Conservation (phyloP, 495 filamentous ascomycete species). For the Penicillium salamii region DNA sequence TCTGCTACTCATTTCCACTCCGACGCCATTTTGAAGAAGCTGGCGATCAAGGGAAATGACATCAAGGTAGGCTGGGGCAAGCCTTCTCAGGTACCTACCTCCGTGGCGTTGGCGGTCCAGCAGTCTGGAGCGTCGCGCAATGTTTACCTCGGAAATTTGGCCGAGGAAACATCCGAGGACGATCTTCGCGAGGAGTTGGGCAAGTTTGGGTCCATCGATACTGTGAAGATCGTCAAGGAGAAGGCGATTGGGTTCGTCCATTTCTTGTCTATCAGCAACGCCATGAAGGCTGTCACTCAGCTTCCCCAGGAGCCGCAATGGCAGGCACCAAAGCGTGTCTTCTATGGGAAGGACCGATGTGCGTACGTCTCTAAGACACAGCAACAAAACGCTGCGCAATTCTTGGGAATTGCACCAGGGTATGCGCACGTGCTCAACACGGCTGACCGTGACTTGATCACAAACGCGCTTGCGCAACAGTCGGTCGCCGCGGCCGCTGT, state of each 20-base stretch:
- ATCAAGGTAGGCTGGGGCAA: slow-evolving; percentile 99
- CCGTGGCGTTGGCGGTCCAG: slow-evolving; percentile 92
- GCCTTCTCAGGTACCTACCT: slow-evolving; percentile 95
- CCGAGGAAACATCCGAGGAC: slow-evolving; percentile 86
- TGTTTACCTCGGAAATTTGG: slow-evolving; percentile 92
- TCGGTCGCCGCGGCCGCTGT: slow-evolving; percentile 96
- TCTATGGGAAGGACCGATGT: slow-evolving; percentile 97
- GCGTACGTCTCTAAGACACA: slow-evolving; percentile 99
- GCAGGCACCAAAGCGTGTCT: slow-evolving; percentile 92
- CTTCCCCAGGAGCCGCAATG: slow-evolving; percentile 95
- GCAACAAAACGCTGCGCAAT: slow-evolving; percentile 98
- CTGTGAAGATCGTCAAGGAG: slow-evolving; percentile 95
- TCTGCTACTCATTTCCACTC: slow-evolving; percentile 99
- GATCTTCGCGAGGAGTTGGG: slow-evolving; percentile 92
- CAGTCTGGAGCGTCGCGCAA: slow-evolving; percentile 98
- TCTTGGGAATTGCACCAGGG: slow-evolving; percentile 95
- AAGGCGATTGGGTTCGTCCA: slow-evolving; percentile 98
- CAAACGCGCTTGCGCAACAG: slow-evolving; percentile 92
- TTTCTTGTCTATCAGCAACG: slow-evolving; percentile 95
- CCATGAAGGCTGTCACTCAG: slow-evolving; percentile 97
- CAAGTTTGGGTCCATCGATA: slow-evolving; percentile 96
- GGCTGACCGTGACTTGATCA: slow-evolving; percentile 92
- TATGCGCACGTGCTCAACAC: slow-evolving; percentile 95
- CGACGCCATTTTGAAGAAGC: slow-evolving; percentile 98
- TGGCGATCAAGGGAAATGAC: slow-evolving; percentile 95